These are phyloP conservation scores for Geotrichum cucujoidarum DNA, from an alignment of 1,139 yeast species.

Conservation along the genomic window DNA sequence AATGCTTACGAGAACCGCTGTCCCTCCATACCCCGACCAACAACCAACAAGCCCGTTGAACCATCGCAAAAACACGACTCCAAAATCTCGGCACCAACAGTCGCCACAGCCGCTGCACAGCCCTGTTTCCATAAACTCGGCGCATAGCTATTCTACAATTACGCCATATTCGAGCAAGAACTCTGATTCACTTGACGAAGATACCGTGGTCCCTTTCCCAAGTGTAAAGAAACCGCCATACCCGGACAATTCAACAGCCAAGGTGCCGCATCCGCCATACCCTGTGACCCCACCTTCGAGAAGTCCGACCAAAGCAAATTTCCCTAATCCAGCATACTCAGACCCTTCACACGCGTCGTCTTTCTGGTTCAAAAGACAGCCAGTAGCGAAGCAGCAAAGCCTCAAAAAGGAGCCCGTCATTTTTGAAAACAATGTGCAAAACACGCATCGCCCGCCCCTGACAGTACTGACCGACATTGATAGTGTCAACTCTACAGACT, in stretches of 20 bases:
- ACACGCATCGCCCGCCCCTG: slow-evolving; percentile 4
- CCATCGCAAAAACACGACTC: slow-evolving; percentile 1
- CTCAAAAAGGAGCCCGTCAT: background rate
- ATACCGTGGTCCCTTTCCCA: slow-evolving; percentile 3
- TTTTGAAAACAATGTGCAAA: background rate
- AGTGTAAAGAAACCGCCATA: background rate
- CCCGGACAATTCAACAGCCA: background rate
- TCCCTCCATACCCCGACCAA: slow-evolving; percentile 1
- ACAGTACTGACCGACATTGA: slow-evolving; percentile 8
- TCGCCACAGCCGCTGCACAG: no score
- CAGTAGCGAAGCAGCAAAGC: background rate
- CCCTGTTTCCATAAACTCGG: no score
- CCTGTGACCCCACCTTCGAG: slow-evolving; percentile 10
- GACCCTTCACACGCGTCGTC: background rate
- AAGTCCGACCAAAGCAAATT: slow-evolving; percentile 7
- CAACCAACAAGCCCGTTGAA: slow-evolving; percentile 3
- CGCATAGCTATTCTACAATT: slow-evolving; percentile 17
- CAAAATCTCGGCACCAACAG: background rate
- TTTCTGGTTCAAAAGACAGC: background rate
- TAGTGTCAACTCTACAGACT: slow-evolving; percentile 14
- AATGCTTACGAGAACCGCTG: background rate
- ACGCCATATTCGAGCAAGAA: slow-evolving; percentile 14
- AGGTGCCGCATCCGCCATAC: slow-evolving; percentile 3
- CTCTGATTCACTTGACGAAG: slow-evolving; percentile 12
- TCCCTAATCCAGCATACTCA: slow-evolving; percentile 1